A percentile compares a stretch with the other conserved stretches of the same genome.
These are phyloP conservation scores for Rhododendron kiyosumense DNA, from an alignment of 148 eudicot species.

Conservation along the genomic window DNA sequence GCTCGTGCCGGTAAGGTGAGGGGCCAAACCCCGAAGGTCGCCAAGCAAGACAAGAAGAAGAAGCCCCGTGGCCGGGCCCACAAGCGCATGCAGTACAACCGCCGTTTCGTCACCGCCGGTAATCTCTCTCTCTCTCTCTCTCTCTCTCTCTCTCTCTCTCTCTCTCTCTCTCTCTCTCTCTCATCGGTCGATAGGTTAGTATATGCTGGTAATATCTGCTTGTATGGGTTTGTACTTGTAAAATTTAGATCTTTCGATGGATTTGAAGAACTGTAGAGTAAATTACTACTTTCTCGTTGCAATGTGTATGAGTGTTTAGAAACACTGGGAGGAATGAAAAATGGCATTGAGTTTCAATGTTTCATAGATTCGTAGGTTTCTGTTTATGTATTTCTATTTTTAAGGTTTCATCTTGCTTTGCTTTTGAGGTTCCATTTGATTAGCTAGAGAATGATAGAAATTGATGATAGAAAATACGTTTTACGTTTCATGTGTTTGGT, in stretches of 20 bases:
- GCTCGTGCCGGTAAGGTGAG: constrained; percentile 97
- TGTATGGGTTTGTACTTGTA: neutral
- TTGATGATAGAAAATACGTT: neutral
- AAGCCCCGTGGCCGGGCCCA: constrained; percentile 92
- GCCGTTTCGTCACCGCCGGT: constrained; percentile 96
- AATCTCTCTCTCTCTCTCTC: neutral
- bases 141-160: neutral
- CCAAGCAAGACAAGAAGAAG: constrained; percentile 95
- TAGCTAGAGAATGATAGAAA: neutral
- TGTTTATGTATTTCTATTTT: neutral
- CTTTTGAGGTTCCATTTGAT: neutral
- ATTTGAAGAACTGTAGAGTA: neutral
- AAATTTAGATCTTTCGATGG: neutral
- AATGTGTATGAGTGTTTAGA: neutral
- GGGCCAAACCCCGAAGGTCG: constrained; percentile 89
- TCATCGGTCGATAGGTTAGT: neutral
- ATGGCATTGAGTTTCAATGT: neutral
- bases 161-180: neutral
- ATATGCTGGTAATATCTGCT: too few species aligned
- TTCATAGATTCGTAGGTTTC: neutral
- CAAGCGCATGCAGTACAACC: constrained; percentile 85
- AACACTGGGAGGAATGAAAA: neutral
- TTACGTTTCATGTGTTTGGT: neutral
- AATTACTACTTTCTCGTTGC: neutral
- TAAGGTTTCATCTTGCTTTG: neutral